phyloP scores from a whole-genome alignment of 495 filamentous ascomycete species.

The Penicillium cinerascens region DNA sequence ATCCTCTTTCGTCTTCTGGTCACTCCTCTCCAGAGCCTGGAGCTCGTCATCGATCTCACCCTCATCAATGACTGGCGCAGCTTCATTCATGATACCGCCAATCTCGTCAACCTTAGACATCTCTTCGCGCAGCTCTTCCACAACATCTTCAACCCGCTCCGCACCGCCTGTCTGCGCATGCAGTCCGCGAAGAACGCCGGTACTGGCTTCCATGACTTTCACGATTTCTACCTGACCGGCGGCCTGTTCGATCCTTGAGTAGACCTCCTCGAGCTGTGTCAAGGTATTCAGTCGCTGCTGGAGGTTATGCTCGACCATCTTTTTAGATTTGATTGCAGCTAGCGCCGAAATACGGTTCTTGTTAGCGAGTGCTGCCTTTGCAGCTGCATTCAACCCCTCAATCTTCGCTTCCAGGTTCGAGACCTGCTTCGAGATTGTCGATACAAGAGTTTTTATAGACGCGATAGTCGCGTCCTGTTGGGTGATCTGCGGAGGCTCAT shows the following conservation, averaged over 20 bases:
- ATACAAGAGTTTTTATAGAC: constrained; percentile 64
- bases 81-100: constrained; percentile 66
- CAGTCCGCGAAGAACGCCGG: constrained; percentile 65
- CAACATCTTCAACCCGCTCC: constrained; percentile 69
- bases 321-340: constrained; percentile 76
- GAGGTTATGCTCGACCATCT: constrained; percentile 69
- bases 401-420: constrained; percentile 56
- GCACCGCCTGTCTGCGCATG: constrained; percentile 73
- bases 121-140: constrained; percentile 72
- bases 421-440: constrained; percentile 60
- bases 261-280: constrained; percentile 78
- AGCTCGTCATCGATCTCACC: constrained; percentile 86
- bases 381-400: constrained; percentile 45
- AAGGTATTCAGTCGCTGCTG: constrained; percentile 65
- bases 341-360: constrained; percentile 74
- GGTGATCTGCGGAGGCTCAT: constrained; percentile 54
- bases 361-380: constrained; percentile 61
- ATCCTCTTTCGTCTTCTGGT: constrained; percentile 55
- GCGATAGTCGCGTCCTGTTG: constrained; percentile 77
- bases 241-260: constrained; percentile 77
- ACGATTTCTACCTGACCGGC: constrained; percentile 77
- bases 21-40: constrained; percentile 66
- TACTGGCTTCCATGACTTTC: constrained; percentile 73
- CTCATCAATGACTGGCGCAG: constrained; percentile 64
- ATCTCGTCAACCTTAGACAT: constrained; percentile 83